Percentiles rank a stretch among this genome's conserved stretches.
phyloP scores from a whole-genome alignment of 108 stramenopile genomes.

The Nitzschia palea region DNA sequence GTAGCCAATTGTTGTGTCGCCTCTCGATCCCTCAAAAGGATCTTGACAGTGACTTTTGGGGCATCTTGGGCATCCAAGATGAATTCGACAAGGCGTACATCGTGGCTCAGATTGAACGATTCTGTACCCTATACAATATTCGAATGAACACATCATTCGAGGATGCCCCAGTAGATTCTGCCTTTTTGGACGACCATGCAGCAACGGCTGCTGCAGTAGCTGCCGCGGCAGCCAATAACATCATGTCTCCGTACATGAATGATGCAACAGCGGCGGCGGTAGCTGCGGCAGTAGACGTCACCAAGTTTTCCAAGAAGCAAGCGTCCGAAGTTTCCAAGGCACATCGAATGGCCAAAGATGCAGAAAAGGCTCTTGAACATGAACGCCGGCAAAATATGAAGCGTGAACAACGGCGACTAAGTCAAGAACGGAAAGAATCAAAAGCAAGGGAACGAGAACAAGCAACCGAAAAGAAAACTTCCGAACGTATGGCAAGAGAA shows the following conservation, averaged over 20 bases:
- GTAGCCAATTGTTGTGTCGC: slow-evolving; percentile 66
- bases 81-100: slow-evolving; percentile 79
- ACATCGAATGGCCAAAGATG: slow-evolving; percentile 50
- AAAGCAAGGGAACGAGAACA: slow-evolving; percentile 64
- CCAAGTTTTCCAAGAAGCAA: slow-evolving; percentile 33
- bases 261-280: slow-evolving; percentile 24
- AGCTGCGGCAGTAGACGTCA: slow-evolving; percentile 30
- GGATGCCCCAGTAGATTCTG: not conserved
- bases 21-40: slow-evolving; percentile 42
- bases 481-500: slow-evolving; percentile 59
- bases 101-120: slow-evolving; percentile 73
- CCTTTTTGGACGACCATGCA: slow-evolving; percentile 13
- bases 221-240: slow-evolving; percentile 12
- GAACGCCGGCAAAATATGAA: slow-evolving; percentile 47
- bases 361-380: slow-evolving; percentile 48
- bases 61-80: slow-evolving; percentile 63
- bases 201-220: slow-evolving; percentile 30
- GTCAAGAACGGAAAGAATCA: slow-evolving; percentile 47
- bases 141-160: slow-evolving; percentile 15
- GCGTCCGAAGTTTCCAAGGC: slow-evolving; percentile 44
- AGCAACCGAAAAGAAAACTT: slow-evolving; percentile 43
- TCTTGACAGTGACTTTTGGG: slow-evolving; percentile 62
- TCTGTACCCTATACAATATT: slow-evolving; percentile 69
- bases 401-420: slow-evolving; percentile 51
- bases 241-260: slow-evolving; percentile 17